Conservation (phyloP, 2,329 filamentous ascomycete genomes). For the Meredithiella fracta region DNA sequence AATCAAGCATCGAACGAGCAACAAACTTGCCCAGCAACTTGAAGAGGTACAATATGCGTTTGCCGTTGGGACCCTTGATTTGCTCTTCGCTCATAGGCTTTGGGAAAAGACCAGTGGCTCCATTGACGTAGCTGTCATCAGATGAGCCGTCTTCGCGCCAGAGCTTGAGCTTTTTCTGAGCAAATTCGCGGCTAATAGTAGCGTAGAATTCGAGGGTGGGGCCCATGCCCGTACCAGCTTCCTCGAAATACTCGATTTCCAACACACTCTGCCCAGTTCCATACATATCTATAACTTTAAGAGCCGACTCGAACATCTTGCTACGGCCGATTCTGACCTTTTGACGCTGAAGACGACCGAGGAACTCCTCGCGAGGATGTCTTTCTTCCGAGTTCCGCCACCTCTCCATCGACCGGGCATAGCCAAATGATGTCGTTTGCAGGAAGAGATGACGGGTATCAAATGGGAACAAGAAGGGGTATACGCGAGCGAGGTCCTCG, state of each 20-base stretch:
- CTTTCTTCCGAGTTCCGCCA: conserved; percentile 92
- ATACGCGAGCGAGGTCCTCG: conserved; percentile 80
- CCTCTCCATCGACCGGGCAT: conserved; percentile 88
- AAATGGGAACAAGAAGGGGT: conserved; percentile 95
- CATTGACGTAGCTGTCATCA: conserved; percentile 62
- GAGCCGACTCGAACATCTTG: conserved; percentile 88
- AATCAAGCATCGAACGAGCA: conserved; percentile 94
- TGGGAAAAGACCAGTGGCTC: conserved; percentile 73
- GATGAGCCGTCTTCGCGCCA: conserved; percentile 82
- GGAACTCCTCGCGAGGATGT: conserved; percentile 77
- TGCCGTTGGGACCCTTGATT: conserved; percentile 57
- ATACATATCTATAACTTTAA: conserved; percentile 98
- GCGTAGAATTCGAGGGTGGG: conserved; percentile 97
- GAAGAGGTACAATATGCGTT: conserved; percentile 75
- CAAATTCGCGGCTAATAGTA: conserved; percentile 90
- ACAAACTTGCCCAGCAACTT: conserved; percentile 94
- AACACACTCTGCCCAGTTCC: conserved; percentile 90
- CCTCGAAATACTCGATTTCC: conserved; percentile 97
- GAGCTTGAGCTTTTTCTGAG: conserved; percentile 88
- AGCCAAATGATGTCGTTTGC: conserved; percentile 95
- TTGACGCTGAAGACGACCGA: conserved; percentile 81
- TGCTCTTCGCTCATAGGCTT: conserved; percentile 74
- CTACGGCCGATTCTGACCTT: conserved; percentile 93
- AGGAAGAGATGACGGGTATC: conserved; percentile 93
- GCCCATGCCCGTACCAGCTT: conserved; percentile 88